Conservation (phyloP, 306 rosid genomes). For the Rosa persica region DNA sequence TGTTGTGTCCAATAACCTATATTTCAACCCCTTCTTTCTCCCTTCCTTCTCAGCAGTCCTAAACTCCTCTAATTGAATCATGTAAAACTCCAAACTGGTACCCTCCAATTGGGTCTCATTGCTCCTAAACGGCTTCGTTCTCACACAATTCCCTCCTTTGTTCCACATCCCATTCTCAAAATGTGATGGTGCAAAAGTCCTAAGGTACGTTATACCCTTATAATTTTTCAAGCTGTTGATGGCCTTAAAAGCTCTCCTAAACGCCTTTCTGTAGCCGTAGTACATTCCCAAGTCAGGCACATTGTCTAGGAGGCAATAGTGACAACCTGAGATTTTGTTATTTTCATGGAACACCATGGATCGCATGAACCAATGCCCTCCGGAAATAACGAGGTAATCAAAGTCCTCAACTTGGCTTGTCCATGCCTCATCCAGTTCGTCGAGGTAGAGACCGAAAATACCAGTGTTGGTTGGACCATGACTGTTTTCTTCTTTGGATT, state of each 20-base stretch:
- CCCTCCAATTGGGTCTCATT: constrained; percentile 64
- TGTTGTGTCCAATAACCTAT: constrained; percentile 65
- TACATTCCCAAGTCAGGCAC: constrained; percentile 62
- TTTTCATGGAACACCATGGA: constrained; percentile 57
- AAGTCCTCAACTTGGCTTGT: constrained; percentile 50
- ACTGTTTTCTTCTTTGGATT: constrained; percentile 41
- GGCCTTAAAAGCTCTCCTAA: constrained; percentile 63
- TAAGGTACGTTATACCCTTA: constrained; percentile 59
- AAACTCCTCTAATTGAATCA: constrained; percentile 78
- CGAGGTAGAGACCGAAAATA: constrained; percentile 61
- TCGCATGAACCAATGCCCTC: constrained; percentile 81
- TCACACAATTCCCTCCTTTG: constrained; percentile 71
- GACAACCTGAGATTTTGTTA: constrained; percentile 59
- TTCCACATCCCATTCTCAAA: constrained; percentile 86
- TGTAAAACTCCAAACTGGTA: constrained; percentile 54
- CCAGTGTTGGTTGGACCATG: constrained; percentile 56
- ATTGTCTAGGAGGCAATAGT: constrained; percentile 55
- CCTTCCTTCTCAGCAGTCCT: constrained; percentile 63
- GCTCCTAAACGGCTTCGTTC: constrained; percentile 69
- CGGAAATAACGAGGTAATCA: constrained; percentile 61
- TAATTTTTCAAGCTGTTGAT: constrained; percentile 50
- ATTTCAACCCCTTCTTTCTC: constrained; percentile 51
- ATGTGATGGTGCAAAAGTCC: constrained; percentile 82
- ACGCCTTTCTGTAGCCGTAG: constrained; percentile 67
- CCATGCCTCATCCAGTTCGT: constrained; percentile 75